Evolutionary conservation across 164 flowering plant genomes (phyloP), one percentile per base, ranked within the genome.

Genomic region (grape (Vitis vinifera)): DNA sequence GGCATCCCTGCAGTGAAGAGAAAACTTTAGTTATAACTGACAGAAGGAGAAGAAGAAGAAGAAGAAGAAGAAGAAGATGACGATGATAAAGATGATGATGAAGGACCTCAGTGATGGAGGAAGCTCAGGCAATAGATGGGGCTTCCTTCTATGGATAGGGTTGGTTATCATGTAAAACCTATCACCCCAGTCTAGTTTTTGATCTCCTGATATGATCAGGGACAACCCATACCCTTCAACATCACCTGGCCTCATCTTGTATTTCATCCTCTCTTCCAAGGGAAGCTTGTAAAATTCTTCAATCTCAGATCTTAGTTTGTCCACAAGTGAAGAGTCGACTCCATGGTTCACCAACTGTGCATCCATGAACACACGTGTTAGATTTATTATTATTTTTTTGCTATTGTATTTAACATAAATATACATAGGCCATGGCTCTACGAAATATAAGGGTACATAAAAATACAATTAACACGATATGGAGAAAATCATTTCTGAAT

Each of bases 191-290:
- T 70, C 75, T 17, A 63, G 67, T 6, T 59, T 70, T 19, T 81
- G 79, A 10, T 63, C 72, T 2, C 65, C 63, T 1, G 74, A 52
- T 9, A 69, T 16, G 1, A 73, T 65, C 10, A 66, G 27, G n/a
- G 71, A 62, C 19, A 69, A 67, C 10, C 89, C 89, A 65, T 74
- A 85, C 0, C 89, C 89, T 68, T 85, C 80, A 63, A 75, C n/a
- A 3, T 78, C 84, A 8, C 70, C 82, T 12, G 70, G 57, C 19
- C 70, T 73, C 47, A 63, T 55, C 51, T 48, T 15, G 70, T 60
- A 86, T 51, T 73, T 82, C 49, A 62, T 59, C 67, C 79, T 82
- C 55, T 82, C 86, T 68, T 80, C 82, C 48, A 71, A 16, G 7
- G 89, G 81, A 29, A 83, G 83, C 12, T 74, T 64, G 53, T 72